A percentile compares a stretch with the other conserved stretches of the same genome.
Conservation (phyloP, 208 protist genomes). For the Leishmania aethiopica region DNA sequence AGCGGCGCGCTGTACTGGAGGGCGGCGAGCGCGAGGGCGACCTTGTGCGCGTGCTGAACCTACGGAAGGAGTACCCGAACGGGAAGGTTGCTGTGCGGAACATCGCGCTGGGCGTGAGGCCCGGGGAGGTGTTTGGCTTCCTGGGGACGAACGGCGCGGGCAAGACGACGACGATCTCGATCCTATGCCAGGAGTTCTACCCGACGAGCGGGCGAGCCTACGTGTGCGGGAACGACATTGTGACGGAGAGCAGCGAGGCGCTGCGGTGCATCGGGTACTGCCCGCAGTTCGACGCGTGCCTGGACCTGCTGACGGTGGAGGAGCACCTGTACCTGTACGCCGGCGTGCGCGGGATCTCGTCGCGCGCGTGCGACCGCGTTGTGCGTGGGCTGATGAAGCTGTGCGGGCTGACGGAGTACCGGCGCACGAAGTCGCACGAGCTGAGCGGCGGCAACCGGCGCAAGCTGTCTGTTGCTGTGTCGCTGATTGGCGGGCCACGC, state of each 20-base stretch:
- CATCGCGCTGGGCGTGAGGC: slow-evolving; percentile 67
- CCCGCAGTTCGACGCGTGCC: slow-evolving; percentile 93
- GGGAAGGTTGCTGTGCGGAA: slow-evolving; percentile 73
- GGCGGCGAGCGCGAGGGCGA: slow-evolving; percentile 18
- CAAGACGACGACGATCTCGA: slow-evolving; percentile 87
- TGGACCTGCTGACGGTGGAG: slow-evolving; percentile 85
- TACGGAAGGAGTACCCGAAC: slow-evolving; percentile 71
- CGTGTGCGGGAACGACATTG: slow-evolving; percentile 66
- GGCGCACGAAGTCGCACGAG: slow-evolving; percentile 31
- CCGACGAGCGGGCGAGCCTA: slow-evolving; percentile 65
- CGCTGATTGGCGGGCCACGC: slow-evolving; percentile 79
- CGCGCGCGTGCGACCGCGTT: slow-evolving; percentile 16
- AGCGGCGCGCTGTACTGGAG: slow-evolving; percentile 30
- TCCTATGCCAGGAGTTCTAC: slow-evolving; percentile 74
- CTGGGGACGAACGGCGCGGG: slow-evolving; percentile 90
- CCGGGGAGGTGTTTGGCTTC: slow-evolving; percentile 84
- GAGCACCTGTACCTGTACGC: slow-evolving; percentile 77
- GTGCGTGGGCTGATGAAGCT: slow-evolving; percentile 41
- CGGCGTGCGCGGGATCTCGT: slow-evolving; percentile 34
- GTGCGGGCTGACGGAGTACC: slow-evolving; percentile 48
- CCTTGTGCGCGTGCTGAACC: slow-evolving; percentile 53
- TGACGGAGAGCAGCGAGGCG: slow-evolving; percentile 41
- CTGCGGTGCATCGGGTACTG: slow-evolving; percentile 86
- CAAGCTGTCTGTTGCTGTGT: slow-evolving; percentile 80
- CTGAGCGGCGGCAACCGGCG: slow-evolving; percentile 87